Evolutionary conservation across 2,329 filamentous ascomycete genomes (phyloP).

Genomic region (Botrytis pseudocinerea): DNA sequence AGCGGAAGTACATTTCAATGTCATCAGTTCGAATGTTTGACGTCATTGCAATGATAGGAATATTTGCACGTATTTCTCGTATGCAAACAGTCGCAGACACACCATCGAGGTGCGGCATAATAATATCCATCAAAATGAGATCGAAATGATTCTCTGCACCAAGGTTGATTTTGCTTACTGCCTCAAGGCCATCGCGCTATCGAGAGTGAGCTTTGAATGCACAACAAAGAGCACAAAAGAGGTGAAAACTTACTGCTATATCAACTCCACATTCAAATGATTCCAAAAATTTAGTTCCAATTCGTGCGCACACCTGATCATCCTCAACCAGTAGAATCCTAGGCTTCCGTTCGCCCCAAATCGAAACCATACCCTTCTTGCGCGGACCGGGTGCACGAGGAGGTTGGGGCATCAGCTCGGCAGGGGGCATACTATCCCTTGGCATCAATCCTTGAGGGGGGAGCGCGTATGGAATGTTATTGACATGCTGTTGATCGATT

Average conservation of each 20-base stretch:
- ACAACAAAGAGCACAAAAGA: not conserved
- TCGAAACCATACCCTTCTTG: conserved; percentile 46
- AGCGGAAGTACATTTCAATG: conserved; percentile 94
- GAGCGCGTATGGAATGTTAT: conserved; percentile 86
- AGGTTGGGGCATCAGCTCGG: conserved; percentile 48
- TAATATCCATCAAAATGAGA: conserved; percentile 86
- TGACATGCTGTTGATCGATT: conserved; percentile 89
- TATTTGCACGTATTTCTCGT: conserved; percentile 76
- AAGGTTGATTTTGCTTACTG: conserved; percentile 77
- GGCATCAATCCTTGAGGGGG: conserved; percentile 49
- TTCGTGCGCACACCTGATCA: conserved; percentile 65
- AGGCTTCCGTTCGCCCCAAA: conserved; percentile 66
- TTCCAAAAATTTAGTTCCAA: conserved; percentile 66
- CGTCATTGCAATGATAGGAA: conserved; percentile 97
- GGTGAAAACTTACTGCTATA: conserved; percentile 57
- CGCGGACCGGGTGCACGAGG: conserved; percentile 43
- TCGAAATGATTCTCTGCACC: conserved; percentile 52
- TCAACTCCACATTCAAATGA: conserved; percentile 68
- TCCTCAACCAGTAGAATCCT: conserved; percentile 90
- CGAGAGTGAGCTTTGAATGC: conserved; percentile 26
- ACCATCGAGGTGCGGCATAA: conserved; percentile 95
- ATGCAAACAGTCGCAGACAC: conserved; percentile 94
- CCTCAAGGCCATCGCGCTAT: conserved; percentile 83
- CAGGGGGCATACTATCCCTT: conserved; percentile 51
- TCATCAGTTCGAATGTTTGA: conserved; percentile 97